Conservation (phyloP, 2,329 filamentous ascomycete species). For the Paecilomyces niveus region DNA sequence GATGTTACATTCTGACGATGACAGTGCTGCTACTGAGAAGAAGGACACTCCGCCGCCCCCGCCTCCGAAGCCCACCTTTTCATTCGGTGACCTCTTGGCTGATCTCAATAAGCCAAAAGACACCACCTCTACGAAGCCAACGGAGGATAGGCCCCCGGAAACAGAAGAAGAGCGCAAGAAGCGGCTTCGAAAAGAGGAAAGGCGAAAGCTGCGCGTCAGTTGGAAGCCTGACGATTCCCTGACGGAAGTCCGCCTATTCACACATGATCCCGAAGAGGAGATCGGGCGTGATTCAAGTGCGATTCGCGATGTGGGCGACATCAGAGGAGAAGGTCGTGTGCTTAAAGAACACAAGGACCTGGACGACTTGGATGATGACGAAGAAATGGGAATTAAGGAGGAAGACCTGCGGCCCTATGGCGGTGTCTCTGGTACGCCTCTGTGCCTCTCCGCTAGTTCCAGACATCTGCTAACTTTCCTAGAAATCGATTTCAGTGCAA, state of each 20-base stretch:
- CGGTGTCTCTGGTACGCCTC: constrained; percentile 25
- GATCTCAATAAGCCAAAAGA: constrained; percentile 51
- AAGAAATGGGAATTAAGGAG: constrained; percentile 44
- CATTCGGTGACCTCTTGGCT: constrained; percentile 44
- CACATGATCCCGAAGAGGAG: constrained; percentile 58
- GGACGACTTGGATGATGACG: constrained; percentile 54
- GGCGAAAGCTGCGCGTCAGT: constrained; percentile 53
- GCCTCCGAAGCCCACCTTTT: constrained; percentile 37
- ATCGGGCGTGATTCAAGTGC: constrained; percentile 52
- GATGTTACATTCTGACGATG: constrained; percentile 9
- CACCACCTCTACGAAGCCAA: constrained; percentile 42
- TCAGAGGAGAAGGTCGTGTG: constrained; percentile 49
- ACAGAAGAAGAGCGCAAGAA: constrained; percentile 54
- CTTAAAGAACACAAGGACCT: constrained; percentile 47
- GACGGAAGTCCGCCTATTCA: constrained; percentile 52
- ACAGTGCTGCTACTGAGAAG: constrained; percentile 25
- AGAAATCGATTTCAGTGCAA: constrained; percentile 34
- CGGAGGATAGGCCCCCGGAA: constrained; percentile 49
- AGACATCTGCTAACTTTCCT: constrained; percentile 9
- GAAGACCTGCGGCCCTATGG: constrained; percentile 30
- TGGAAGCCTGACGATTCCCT: constrained; percentile 54
- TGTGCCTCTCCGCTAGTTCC: background rate
- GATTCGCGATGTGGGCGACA: constrained; percentile 52
- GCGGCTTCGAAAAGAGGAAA: constrained; percentile 54
- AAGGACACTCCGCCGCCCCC: constrained; percentile 26